Conservation (phyloP, 768 basidiomycete genomes). For the Coprinopsis marcescibilis region DNA sequence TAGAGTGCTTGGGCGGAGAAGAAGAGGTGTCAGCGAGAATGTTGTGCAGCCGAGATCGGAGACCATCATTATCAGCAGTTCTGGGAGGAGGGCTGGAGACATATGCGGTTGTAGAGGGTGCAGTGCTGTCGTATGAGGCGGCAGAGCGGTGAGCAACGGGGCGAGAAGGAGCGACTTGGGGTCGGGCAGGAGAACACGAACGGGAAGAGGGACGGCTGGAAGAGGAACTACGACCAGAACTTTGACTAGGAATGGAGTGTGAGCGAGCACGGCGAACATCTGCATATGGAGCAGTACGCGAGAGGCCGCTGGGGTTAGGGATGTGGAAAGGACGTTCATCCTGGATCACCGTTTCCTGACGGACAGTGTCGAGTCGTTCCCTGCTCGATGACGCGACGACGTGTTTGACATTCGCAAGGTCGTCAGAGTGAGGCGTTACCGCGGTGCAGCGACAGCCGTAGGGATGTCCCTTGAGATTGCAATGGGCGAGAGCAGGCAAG, state of each 20-base stretch:
- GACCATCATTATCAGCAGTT: slow-evolving; percentile 23
- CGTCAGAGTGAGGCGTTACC: not conserved
- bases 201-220: slow-evolving; percentile 19
- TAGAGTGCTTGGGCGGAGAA: slow-evolving; percentile 33
- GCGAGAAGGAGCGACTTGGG: slow-evolving; percentile 12
- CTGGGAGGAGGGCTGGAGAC: slow-evolving; percentile 10
- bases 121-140: not conserved
- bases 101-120: no score
- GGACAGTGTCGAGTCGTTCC: not conserved
- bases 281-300: slow-evolving; percentile 7
- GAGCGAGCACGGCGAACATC: slow-evolving; percentile 20
- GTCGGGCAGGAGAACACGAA: slow-evolving; percentile 17
- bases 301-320: slow-evolving; percentile 10
- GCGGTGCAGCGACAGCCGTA: slow-evolving; percentile 12
- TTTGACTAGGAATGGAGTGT: slow-evolving; percentile 21
- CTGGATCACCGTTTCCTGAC: not conserved
- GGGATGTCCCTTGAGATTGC: slow-evolving; percentile 19
- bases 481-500: slow-evolving; percentile 3
- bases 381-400: not conserved
- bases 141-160: slow-evolving; percentile 10
- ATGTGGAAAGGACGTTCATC: not conserved
- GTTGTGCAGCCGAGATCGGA: slow-evolving; percentile 38
- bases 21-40: slow-evolving; percentile 39
- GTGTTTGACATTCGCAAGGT: not conserved
- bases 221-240: slow-evolving; percentile 20